A percentile compares a stretch with the other conserved stretches of the same genome.
These are phyloP conservation scores for Nannochloris sp. DNA, from an alignment of 139 green algal species.

Conservation along the genomic window DNA sequence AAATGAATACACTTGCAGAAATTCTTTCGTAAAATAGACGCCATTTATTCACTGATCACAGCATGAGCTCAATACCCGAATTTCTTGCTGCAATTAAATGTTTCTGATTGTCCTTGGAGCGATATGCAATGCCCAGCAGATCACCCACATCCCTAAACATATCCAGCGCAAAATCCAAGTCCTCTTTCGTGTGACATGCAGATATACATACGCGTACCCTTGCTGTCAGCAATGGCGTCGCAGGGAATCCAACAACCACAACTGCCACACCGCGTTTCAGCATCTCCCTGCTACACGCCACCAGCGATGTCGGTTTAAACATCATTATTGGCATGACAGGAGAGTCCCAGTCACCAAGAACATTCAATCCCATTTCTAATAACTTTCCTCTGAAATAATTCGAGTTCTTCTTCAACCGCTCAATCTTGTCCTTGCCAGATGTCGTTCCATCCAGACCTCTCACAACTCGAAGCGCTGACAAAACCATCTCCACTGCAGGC, in stretches of 20 bases:
- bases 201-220: constrained; percentile 89
- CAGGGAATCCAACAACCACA: constrained; percentile 96
- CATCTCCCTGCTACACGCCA: constrained; percentile 61
- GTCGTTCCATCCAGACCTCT: constrained; percentile 37
- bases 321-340: constrained; percentile 98
- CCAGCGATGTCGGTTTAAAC: constrained; percentile 80
- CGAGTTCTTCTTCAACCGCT: constrained; percentile 53
- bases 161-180: constrained; percentile 84
- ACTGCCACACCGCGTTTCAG: constrained; percentile 64
- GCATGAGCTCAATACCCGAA: too few species aligned
- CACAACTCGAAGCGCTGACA: constrained; percentile 69
- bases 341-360: constrained; percentile 90
- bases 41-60: too few species aligned
- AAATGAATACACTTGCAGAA: too few species aligned
- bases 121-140: neutral
- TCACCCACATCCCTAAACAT: constrained; percentile 33
- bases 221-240: constrained; percentile 76
- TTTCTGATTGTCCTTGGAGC: neutral
- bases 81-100: neutral
- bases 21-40: too few species aligned
- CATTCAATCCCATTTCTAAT: constrained; percentile 68
- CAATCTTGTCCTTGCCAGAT: constrained; percentile 66
- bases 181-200: constrained; percentile 76
- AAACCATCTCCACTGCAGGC: constrained; percentile 62
- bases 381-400: constrained; percentile 86